Evolutionary conservation across 306 rosid species (phyloP).

Genomic region (Pyrus betulifolia): DNA sequence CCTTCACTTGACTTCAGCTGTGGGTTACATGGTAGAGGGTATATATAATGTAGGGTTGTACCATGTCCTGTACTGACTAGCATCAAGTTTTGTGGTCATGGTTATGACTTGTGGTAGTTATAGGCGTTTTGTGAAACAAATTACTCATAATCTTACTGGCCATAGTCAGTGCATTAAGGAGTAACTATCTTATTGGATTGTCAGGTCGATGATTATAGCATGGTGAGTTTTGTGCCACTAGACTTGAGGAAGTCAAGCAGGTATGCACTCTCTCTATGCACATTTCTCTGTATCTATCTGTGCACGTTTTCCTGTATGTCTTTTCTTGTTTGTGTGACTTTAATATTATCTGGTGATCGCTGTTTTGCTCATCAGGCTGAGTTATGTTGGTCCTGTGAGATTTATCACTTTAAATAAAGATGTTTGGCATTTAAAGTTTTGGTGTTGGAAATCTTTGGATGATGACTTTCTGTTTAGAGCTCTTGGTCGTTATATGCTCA

Average conservation of each 20-base stretch:
- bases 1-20: too few species aligned
- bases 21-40: background rate
- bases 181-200: background rate
- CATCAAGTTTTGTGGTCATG: background rate
- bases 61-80: background rate
- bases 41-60: background rate
- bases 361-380: background rate
- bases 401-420: background rate
- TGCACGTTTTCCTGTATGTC: background rate
- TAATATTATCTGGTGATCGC: background rate
- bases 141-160: background rate
- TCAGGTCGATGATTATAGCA: conserved; percentile 59
- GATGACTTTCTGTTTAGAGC: too few species aligned
- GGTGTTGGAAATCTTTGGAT: too few species aligned
- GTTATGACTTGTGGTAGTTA: background rate
- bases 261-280: conserved; percentile 21
- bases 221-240: conserved; percentile 78
- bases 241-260: conserved; percentile 87
- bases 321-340: background rate
- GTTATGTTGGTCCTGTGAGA: background rate
- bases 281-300: background rate
- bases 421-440: background rate
- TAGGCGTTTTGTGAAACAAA: background rate
- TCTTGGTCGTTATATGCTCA: too few species aligned
- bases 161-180: background rate